Evolutionary conservation across 768 basidiomycete genomes (phyloP).

Genomic region (Polyporus arcularius): DNA sequence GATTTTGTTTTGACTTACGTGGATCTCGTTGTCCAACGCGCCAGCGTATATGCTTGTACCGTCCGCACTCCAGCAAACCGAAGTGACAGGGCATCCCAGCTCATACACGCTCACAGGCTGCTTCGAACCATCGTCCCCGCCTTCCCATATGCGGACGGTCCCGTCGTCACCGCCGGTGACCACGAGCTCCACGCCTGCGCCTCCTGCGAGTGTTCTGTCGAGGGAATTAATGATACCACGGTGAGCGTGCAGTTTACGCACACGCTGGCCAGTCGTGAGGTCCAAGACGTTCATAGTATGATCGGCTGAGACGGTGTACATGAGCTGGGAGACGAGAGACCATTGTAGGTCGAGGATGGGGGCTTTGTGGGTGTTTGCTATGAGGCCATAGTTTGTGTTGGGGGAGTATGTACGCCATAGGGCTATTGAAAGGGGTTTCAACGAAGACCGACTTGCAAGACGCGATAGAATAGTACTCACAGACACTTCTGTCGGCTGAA

Average conservation of each 20-base stretch:
- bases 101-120: slow-evolving; percentile 79
- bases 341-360: slow-evolving; percentile 93
- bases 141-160: slow-evolving; percentile 90
- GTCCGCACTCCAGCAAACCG: slow-evolving; percentile 91
- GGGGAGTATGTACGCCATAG: slow-evolving; percentile 92
- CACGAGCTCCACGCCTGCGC: slow-evolving; percentile 82
- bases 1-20: slow-evolving; percentile 81
- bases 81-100: slow-evolving; percentile 86
- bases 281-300: slow-evolving; percentile 77
- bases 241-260: slow-evolving; percentile 84
- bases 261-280: slow-evolving; percentile 79
- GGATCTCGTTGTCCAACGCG: slow-evolving; percentile 94
- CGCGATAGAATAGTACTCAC: slow-evolving; percentile 47
- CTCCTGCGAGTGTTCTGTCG: slow-evolving; percentile 83
- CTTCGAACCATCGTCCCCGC: slow-evolving; percentile 72
- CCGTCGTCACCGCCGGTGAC: slow-evolving; percentile 93
- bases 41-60: slow-evolving; percentile 89
- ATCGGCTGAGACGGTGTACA: slow-evolving; percentile 92
- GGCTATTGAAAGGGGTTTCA: slow-evolving; percentile 42
- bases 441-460: too few relatives aligned
- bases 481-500: slow-evolving; percentile 87
- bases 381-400: slow-evolving; percentile 88
- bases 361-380: slow-evolving; percentile 83
- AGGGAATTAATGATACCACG: slow-evolving; percentile 89
- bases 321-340: slow-evolving; percentile 69